phyloP scores from a whole-genome alignment of 2,329 filamentous ascomycete species.

The Fusarium luffae region DNA sequence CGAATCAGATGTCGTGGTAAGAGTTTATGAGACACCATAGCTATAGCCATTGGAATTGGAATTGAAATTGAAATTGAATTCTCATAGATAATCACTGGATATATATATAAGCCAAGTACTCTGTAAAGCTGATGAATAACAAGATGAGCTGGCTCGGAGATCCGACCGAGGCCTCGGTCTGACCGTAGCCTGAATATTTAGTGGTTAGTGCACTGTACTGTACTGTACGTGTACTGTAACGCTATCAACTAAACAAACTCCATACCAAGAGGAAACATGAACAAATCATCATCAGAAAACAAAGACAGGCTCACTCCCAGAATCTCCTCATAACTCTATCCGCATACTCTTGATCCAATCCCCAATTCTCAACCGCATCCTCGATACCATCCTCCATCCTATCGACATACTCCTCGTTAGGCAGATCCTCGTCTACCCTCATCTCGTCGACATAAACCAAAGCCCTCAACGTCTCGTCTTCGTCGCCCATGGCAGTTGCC shows the following conservation, averaged over 20 bases:
- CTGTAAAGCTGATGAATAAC: neutral
- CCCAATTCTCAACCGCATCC: slow-evolving; percentile 65
- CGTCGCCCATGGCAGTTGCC: slow-evolving; percentile 40
- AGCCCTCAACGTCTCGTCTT: slow-evolving; percentile 50
- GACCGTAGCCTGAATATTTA: slow-evolving; percentile 4
- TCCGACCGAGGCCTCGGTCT: neutral
- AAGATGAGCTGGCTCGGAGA: slow-evolving; percentile 10
- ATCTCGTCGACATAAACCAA: slow-evolving; percentile 70
- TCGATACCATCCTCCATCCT: slow-evolving; percentile 72
- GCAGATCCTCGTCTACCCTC: slow-evolving; percentile 52
- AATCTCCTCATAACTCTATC: slow-evolving; percentile 63
- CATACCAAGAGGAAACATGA: neutral
- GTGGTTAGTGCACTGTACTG: slow-evolving; percentile 15
- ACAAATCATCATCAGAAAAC: neutral
- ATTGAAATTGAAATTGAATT: neutral
- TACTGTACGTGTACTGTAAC: slow-evolving; percentile 3
- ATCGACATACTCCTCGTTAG: slow-evolving; percentile 68
- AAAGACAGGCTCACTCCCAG: slow-evolving; percentile 34
- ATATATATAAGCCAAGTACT: neutral
- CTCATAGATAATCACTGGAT: neutral
- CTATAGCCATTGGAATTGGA: neutral
- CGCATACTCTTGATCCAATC: slow-evolving; percentile 67
- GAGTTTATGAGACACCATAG: neutral
- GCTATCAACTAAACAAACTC: neutral
- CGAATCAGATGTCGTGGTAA: slow-evolving; percentile 5